Evolutionary conservation across 2,329 filamentous ascomycete genomes (phyloP), one percentile per base, ranked within the genome.

Genomic region (Talaromyces amestolkiae): DNA sequence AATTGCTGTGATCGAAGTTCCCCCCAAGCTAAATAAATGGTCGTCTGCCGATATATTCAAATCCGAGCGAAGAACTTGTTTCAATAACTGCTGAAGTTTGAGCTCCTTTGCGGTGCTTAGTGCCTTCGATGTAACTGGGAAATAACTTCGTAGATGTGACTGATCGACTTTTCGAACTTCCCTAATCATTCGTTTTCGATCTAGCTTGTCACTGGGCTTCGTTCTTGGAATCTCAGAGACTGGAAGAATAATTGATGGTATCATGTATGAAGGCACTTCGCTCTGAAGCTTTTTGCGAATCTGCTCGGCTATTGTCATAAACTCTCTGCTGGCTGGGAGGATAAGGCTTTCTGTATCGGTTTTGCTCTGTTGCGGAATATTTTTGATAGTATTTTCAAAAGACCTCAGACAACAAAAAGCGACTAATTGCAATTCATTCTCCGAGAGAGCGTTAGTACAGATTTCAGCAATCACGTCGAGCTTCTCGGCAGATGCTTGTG

Each of bases 401-500:
- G 49, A 53, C 13, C 22, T 53, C 31, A 58, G 17, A 39, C 13
- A 58, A 27, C 56, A 7, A 58, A 24, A 31, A 11, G 33, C 13
- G 59, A 19, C 35, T 35, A 41, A 22, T 59, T 43, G 45, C n/a
- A 22, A 19, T 33, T 24, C 27, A 51, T 17, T 47, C 19, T 15
- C n/a, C 3, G 39, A 41, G 31, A 47, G 39, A 27, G n/a, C 15
- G 35, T 3, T 35, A 59, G 27, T 13, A 33, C 56, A 59, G 31
- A 59, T 33, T 24, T 19, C 59, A 11, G 39, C n/a, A 45, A 64
- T 41, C 9, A 35, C 51, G 7, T 27, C 80, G 35, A 83, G 80
- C 0, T 84, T 80, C 33, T 83, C 80, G 0, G 75, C 3, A 77
- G 77, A 78, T 7, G 78, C 6, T 72, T 67, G 3, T 72, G 71